These are phyloP conservation scores for Xylariaceae sp. DNA, from an alignment of 2,329 filamentous ascomycete genomes.

Conservation along the genomic window DNA sequence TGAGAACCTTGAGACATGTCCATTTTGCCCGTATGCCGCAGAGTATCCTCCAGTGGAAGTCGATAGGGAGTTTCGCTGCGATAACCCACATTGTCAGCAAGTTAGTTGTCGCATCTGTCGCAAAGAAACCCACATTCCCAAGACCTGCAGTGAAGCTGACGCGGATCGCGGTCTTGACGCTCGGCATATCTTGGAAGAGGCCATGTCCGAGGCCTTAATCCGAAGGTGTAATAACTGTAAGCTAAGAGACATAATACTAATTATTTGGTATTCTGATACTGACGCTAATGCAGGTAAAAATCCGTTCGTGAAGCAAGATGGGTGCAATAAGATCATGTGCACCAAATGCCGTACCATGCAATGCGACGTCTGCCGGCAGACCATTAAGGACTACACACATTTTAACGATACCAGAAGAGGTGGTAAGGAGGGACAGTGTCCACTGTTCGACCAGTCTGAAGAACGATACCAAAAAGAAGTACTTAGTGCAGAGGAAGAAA, in stretches of 20 bases:
- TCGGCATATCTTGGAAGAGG: conserved; percentile 77
- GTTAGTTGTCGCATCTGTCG: conserved; percentile 73
- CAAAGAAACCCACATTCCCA: conserved; percentile 71
- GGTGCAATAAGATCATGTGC: conserved; percentile 87
- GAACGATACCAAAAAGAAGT: conserved; percentile 69
- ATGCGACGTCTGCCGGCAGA: conserved; percentile 75
- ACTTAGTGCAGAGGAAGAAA: conserved; percentile 62
- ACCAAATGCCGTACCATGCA: conserved; percentile 61
- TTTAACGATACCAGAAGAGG: conserved; percentile 63
- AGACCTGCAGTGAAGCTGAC: conserved; percentile 71
- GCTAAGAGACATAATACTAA: background rate
- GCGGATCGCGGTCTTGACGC: conserved; percentile 64
- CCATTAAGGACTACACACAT: conserved; percentile 67
- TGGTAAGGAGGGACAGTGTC: conserved; percentile 63
- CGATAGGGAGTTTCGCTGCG: conserved; percentile 76
- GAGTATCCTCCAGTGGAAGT: conserved; percentile 71
- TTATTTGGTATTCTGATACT: background rate
- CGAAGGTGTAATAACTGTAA: conserved; percentile 73
- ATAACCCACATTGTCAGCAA: conserved; percentile 66
- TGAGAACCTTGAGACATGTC: conserved; percentile 75
- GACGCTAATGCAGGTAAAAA: conserved; percentile 56
- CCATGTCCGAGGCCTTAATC: conserved; percentile 80
- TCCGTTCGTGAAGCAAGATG: conserved; percentile 78
- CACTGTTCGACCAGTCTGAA: conserved; percentile 69
- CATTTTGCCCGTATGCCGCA: conserved; percentile 82